A percentile compares a stretch with the other conserved stretches of the same genome.
Conservation (phyloP, 805 yeast genomes). For the Suhomyces canberraensis region DNA sequence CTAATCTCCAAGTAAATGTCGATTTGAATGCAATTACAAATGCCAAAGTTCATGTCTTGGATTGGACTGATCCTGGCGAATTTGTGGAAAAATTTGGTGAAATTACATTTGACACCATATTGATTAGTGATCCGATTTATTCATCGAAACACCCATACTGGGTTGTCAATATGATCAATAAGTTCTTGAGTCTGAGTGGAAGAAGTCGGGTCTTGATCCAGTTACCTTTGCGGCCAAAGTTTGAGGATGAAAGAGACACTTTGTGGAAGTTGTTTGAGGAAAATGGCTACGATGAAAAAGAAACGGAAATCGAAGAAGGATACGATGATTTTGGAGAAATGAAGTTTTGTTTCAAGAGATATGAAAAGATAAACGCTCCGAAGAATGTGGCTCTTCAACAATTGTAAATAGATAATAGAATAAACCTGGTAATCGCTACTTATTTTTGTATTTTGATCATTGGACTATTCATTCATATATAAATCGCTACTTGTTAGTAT, state of each 20-base stretch:
- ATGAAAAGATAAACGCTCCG: background rate
- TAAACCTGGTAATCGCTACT: too few relatives aligned
- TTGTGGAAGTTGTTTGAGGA: constrained; percentile 55
- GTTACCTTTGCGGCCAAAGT: constrained; percentile 69
- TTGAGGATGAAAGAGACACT: constrained; percentile 57
- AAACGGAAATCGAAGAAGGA: constrained; percentile 55
- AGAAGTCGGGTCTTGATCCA: constrained; percentile 59
- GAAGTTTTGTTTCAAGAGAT: constrained; percentile 48
- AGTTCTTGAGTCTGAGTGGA: constrained; percentile 35
- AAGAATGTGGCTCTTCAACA: too few relatives aligned
- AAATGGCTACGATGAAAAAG: constrained; percentile 30
- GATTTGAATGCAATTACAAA: constrained; percentile 41
- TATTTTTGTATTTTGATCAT: too few relatives aligned
- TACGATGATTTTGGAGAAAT: constrained; percentile 83
- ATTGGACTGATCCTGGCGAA: constrained; percentile 69
- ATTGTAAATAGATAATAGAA: too few relatives aligned
- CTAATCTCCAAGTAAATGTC: constrained; percentile 62
- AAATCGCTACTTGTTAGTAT: too few relatives aligned
- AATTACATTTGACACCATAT: constrained; percentile 51
- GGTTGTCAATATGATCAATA: constrained; percentile 58
- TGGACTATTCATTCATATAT: too few relatives aligned
- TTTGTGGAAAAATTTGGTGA: constrained; percentile 26
- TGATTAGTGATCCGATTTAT: constrained; percentile 87
- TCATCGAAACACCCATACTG: constrained; percentile 76
- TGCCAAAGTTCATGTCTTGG: constrained; percentile 52